Percentiles rank a stretch among this genome's conserved stretches.
Evolutionary conservation across 2,329 filamentous ascomycete species (phyloP).

Genomic region (Colletotrichum sansevieriae): DNA sequence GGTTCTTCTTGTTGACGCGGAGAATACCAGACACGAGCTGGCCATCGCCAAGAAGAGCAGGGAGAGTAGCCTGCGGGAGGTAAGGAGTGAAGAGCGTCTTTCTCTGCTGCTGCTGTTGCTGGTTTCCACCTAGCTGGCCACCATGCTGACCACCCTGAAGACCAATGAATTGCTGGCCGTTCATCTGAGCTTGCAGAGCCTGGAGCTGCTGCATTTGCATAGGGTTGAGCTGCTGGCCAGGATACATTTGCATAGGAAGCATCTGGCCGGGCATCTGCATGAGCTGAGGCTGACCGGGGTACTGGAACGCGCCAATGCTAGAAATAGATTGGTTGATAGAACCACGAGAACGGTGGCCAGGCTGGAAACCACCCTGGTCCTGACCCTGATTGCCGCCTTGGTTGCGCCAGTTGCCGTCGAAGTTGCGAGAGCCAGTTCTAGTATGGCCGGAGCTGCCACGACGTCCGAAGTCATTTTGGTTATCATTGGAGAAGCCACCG

Average conservation of each 20-base stretch:
- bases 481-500: constrained; percentile 69
- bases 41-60: constrained; percentile 89
- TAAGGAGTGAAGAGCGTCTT: constrained; percentile 99
- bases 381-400: constrained; percentile 77
- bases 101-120: constrained; percentile 89
- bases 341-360: constrained; percentile 86
- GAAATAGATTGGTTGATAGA: constrained; percentile 87
- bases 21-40: constrained; percentile 97
- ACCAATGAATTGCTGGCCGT: constrained; percentile 79
- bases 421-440: constrained; percentile 89
- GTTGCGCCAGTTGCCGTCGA: constrained; percentile 98
- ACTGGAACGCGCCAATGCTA: constrained; percentile 88
- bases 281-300: constrained; percentile 86
- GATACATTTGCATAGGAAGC: constrained; percentile 87
- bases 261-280: constrained; percentile 90
- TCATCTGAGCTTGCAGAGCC: constrained; percentile 89
- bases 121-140: constrained; percentile 72
- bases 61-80: constrained; percentile 92
- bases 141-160: constrained; percentile 80
- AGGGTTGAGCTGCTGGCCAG: constrained; percentile 86
- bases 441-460: constrained; percentile 75
- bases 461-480: constrained; percentile 75
- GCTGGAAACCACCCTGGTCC: constrained; percentile 85
- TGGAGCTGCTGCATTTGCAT: constrained; percentile 92
- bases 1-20: constrained; percentile 99